Evolutionary conservation across 2,329 filamentous ascomycete species (phyloP).

Genomic region (Alternaria sp.): DNA sequence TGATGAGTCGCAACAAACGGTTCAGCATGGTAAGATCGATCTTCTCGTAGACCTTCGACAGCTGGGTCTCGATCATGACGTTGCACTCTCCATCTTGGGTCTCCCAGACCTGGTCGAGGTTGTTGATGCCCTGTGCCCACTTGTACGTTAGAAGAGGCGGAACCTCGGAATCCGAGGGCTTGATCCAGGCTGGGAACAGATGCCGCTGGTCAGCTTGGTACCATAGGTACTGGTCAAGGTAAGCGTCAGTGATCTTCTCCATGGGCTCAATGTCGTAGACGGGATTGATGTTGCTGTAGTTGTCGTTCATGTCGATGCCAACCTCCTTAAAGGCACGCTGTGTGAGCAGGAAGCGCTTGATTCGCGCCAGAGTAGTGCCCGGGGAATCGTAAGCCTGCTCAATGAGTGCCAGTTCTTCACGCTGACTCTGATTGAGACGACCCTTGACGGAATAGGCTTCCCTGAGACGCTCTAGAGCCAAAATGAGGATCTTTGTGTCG

Average conservation of each 20-base stretch:
- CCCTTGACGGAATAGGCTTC: constrained; percentile 99
- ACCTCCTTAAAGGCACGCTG: constrained; percentile 99
- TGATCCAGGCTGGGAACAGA: constrained; percentile 98
- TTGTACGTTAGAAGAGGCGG: constrained; percentile 95
- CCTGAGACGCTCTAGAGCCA: constrained; percentile 89
- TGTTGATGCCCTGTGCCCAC: constrained; percentile 99
- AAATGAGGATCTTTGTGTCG: constrained; percentile 97
- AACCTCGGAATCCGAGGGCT: constrained; percentile 97
- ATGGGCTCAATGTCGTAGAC: constrained; percentile 99
- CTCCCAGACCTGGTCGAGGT: constrained; percentile 94
- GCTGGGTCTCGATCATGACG: constrained; percentile 96
- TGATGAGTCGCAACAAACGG: constrained; percentile 89
- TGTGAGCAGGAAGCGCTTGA: constrained; percentile 96
- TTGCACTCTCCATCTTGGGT: constrained; percentile 94
- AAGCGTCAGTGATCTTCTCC: constrained; percentile 99
- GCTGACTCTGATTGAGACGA: constrained; percentile 93
- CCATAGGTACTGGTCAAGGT: constrained; percentile 98
- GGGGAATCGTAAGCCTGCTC: constrained; percentile 99
- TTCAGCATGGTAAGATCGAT: constrained; percentile 97
- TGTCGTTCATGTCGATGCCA: constrained; percentile 99
- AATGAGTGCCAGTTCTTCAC: constrained; percentile 94
- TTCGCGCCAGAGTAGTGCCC: constrained; percentile 91
- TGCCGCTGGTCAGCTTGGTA: constrained; percentile 98
- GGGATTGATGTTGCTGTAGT: constrained; percentile 98
- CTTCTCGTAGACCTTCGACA: constrained; percentile 99